Conservation (phyloP, 2,329 filamentous ascomycete genomes). For the Exophiala bonariae region DNA sequence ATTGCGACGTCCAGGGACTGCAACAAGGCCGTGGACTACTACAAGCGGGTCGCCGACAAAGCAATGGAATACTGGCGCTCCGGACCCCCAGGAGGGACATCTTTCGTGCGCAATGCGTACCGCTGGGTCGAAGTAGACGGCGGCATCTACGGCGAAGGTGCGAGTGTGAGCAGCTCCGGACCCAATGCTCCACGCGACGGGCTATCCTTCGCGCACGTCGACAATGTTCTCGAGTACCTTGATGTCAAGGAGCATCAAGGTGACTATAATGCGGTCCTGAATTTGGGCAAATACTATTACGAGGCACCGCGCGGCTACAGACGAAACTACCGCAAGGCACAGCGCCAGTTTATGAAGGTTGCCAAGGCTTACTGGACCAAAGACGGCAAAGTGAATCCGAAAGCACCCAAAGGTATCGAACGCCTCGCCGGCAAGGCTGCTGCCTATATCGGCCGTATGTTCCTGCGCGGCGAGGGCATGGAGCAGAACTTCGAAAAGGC, state of each 20-base stretch:
- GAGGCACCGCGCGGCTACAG: conserved; percentile 77
- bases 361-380: conserved; percentile 79
- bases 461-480: conserved; percentile 81
- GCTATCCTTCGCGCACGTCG: conserved; percentile 72
- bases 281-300: conserved; percentile 81
- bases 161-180: conserved; percentile 85
- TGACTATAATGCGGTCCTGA: conserved; percentile 83
- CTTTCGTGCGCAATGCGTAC: conserved; percentile 75
- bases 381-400: conserved; percentile 72
- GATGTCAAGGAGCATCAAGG: conserved; percentile 89
- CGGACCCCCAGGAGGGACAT: conserved; percentile 84
- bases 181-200: conserved; percentile 70
- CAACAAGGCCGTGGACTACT: conserved; percentile 80
- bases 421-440: conserved; percentile 80
- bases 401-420: conserved; percentile 69
- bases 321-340: conserved; percentile 70
- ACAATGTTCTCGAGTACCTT: conserved; percentile 92
- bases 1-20: conserved; percentile 85
- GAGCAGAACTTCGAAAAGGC: conserved; percentile 76
- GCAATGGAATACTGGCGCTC: conserved; percentile 84
- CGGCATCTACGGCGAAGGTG: conserved; percentile 92
- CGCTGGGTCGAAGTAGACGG: conserved; percentile 87
- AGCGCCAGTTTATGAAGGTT: conserved; percentile 78
- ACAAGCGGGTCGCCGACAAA: conserved; percentile 91
- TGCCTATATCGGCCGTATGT: conserved; percentile 86